Evolutionary conservation across 306 rosid genomes (phyloP).

Genomic region (Cicer judaicum): DNA sequence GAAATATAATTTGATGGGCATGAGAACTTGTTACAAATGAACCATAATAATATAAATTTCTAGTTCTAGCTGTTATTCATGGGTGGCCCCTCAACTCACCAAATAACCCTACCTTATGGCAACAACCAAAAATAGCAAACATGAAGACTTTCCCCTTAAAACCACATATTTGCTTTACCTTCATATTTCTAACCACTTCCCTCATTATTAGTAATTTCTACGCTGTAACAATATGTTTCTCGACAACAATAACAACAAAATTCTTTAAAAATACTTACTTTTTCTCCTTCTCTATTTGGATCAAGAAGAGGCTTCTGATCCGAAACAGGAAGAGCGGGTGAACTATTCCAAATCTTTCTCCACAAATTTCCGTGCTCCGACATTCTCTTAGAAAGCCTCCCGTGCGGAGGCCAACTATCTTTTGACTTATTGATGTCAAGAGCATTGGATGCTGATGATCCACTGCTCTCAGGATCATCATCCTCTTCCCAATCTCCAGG

Average conservation of each 20-base stretch:
- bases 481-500: slow-evolving; percentile 94
- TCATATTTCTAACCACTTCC: slow-evolving; percentile 5
- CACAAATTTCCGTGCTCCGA: slow-evolving; percentile 91
- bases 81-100: slow-evolving; percentile 31
- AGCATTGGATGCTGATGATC: slow-evolving; percentile 55
- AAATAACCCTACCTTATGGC: slow-evolving; percentile 18
- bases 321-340: slow-evolving; percentile 73
- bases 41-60: slow-evolving; percentile 20
- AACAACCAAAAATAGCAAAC: background rate
- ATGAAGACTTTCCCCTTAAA: background rate
- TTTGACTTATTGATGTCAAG: slow-evolving; percentile 47
- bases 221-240: slow-evolving; percentile 27
- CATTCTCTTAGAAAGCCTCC: slow-evolving; percentile 92
- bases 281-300: slow-evolving; percentile 97
- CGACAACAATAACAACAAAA: slow-evolving; percentile 7
- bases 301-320: slow-evolving; percentile 94
- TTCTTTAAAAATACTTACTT: slow-evolving; percentile 52
- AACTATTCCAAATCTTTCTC: slow-evolving; percentile 84
- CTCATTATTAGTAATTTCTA: slow-evolving; percentile 8
- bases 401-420: slow-evolving; percentile 80
- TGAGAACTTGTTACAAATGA: slow-evolving; percentile 29
- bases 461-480: slow-evolving; percentile 48
- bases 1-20: slow-evolving; percentile 36
- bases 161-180: slow-evolving; percentile 15
- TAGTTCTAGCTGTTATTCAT: slow-evolving; percentile 14